Percentiles rank a stretch among this genome's conserved stretches.
Evolutionary conservation across 2,329 filamentous ascomycete species (phyloP).

Genomic region (Pezicula neosporulosa): DNA sequence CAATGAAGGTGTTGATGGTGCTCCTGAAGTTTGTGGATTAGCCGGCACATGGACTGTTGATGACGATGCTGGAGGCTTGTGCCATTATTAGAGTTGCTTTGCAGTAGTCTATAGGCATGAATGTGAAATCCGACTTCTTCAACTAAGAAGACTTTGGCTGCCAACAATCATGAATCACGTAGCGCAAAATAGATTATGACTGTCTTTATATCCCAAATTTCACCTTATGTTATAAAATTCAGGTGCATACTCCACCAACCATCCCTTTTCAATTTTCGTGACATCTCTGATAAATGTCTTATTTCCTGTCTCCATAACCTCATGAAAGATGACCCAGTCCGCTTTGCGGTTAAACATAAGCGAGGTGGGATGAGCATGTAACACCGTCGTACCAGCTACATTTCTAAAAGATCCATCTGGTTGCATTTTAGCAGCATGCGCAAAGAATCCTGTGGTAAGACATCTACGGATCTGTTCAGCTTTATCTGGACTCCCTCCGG

Average conservation of each 20-base stretch:
- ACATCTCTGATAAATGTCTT: conserved; percentile 91
- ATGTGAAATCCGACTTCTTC: too few relatives aligned
- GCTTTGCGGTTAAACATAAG: conserved; percentile 96
- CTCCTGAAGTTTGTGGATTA: conserved; percentile 57
- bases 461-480: conserved; percentile 79
- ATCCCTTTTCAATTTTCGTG: conserved; percentile 90
- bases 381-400: conserved; percentile 71
- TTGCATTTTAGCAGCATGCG: conserved; percentile 91
- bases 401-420: conserved; percentile 86
- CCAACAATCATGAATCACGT: too few relatives aligned
- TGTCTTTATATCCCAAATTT: not conserved
- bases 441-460: conserved; percentile 86
- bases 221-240: conserved; percentile 68
- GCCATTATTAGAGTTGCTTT: conserved; percentile 23
- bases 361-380: conserved; percentile 88
- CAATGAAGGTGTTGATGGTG: conserved; percentile 34
- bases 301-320: conserved; percentile 81
- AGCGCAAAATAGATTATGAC: not conserved
- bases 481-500: conserved; percentile 42
- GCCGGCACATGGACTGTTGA: conserved; percentile 89
- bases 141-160: too few relatives aligned
- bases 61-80: conserved; percentile 63
- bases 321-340: conserved; percentile 94
- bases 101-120: too few relatives aligned
- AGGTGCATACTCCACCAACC: conserved; percentile 84